Evolutionary conservation across 768 basidiomycete genomes (phyloP).

Genomic region (Psilocybe azurescens): DNA sequence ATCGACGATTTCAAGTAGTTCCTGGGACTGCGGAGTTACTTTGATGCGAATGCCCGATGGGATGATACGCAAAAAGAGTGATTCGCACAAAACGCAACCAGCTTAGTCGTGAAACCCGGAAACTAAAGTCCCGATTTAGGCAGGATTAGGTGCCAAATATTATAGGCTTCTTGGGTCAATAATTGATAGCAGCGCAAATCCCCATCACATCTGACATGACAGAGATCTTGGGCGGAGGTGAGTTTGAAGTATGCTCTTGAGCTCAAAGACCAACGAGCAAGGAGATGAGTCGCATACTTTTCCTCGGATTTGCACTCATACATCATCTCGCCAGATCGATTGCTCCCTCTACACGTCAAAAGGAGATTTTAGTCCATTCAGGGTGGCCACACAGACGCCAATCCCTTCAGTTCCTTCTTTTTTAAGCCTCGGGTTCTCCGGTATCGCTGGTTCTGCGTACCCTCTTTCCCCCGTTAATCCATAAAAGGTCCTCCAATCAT

Average conservation of each 20-base stretch:
- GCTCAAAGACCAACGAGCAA: too few relatives aligned
- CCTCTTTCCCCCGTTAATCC: constrained; percentile 10
- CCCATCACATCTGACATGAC: constrained; percentile 10
- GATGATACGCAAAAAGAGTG: neutral
- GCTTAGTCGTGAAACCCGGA: neutral
- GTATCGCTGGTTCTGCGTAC: constrained; percentile 14
- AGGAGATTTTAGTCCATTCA: neutral
- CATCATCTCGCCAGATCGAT: constrained; percentile 26
- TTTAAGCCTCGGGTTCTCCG: constrained; percentile 30
- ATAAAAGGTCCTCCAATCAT: constrained; percentile 15
- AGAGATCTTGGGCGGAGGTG: constrained; percentile 12
- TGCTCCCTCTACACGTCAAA: constrained; percentile 8
- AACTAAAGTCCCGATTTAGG: too few relatives aligned
- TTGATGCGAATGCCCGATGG: neutral
- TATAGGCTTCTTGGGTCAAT: constrained; percentile 1
- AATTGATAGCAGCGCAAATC: constrained; percentile 8
- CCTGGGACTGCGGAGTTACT: constrained; percentile 9
- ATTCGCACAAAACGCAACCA: constrained; percentile 4
- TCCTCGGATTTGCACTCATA: constrained; percentile 13
- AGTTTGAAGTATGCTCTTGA: neutral
- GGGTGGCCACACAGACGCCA: constrained; percentile 29
- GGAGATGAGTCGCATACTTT: constrained; percentile 2
- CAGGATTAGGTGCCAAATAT: neutral
- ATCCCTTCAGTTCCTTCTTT: constrained; percentile 27
- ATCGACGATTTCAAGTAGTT: neutral